phyloP scores from a whole-genome alignment of 257 asterid genomes.

The Solanum chiquidenum region DNA sequence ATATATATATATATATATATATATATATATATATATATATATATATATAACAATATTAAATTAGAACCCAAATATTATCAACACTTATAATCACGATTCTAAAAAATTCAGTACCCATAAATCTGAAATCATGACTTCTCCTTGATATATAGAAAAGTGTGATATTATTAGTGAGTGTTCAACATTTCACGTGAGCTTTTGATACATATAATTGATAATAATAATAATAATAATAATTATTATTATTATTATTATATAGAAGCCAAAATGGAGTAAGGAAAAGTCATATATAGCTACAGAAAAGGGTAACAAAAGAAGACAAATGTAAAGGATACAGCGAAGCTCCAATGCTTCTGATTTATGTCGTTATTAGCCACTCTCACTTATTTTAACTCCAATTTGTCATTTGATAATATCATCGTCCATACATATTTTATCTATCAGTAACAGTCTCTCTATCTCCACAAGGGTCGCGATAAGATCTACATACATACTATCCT shows the following conservation, averaged over 20 bases:
- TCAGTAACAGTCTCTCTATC: not conserved
- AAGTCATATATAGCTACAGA: not conserved
- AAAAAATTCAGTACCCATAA: not conserved
- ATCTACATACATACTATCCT: not conserved
- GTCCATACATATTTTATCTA: not conserved
- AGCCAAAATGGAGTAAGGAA: not conserved
- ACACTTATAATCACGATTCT: not conserved
- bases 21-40: no score
- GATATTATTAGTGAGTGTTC: not conserved
- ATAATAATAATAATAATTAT: not conserved
- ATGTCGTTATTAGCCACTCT: not conserved
- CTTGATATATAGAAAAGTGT: not conserved
- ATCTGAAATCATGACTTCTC: not conserved
- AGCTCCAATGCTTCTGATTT: not conserved
- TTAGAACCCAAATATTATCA: not conserved
- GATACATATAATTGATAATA: not conserved
- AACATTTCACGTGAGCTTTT: slow-evolving; percentile 1
- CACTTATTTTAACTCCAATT: not conserved
- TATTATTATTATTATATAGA: not conserved
- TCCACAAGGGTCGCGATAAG: not conserved
- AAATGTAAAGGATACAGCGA: not conserved
- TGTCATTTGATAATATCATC: not conserved
- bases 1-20: no score
- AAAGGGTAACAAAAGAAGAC: not conserved
- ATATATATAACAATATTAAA: not conserved